phyloP scores from a whole-genome alignment of 2,329 filamentous ascomycete species.

The Phyllosticta capitalensis region DNA sequence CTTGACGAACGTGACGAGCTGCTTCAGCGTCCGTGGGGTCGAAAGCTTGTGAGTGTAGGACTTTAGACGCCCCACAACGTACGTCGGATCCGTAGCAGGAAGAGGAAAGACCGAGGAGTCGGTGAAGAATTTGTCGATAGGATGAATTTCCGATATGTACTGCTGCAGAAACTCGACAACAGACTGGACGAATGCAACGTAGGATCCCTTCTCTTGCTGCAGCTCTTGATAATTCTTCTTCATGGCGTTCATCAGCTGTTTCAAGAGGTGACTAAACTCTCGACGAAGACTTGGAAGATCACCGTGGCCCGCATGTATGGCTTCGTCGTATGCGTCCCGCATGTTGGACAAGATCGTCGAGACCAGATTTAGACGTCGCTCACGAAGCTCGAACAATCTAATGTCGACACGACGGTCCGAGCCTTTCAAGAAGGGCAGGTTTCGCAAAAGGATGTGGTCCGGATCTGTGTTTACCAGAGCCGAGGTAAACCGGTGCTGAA shows the following conservation, averaged over 20 bases:
- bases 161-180: slow-evolving; percentile 52
- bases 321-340: slow-evolving; percentile 33
- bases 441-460: slow-evolving; percentile 41
- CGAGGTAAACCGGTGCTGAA: slow-evolving; percentile 49
- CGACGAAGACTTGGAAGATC: slow-evolving; percentile 27
- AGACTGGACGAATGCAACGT: slow-evolving; percentile 53
- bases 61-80: slow-evolving; percentile 52
- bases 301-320: slow-evolving; percentile 2
- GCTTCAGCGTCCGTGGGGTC: slow-evolving; percentile 40
- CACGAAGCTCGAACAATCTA: slow-evolving; percentile 42
- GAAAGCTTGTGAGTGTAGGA: slow-evolving; percentile 47
- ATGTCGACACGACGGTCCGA: slow-evolving; percentile 35
- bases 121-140: slow-evolving; percentile 50
- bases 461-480: slow-evolving; percentile 41
- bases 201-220: slow-evolving; percentile 39
- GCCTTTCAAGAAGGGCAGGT: slow-evolving; percentile 44
- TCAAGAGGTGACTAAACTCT: slow-evolving; percentile 43
- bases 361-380: slow-evolving; percentile 46
- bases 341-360: slow-evolving; percentile 51
- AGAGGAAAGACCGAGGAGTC: slow-evolving; percentile 52
- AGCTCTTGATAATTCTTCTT: slow-evolving; percentile 51
- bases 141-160: slow-evolving; percentile 47
- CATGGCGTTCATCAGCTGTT: slow-evolving; percentile 51
- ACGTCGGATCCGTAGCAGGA: slow-evolving; percentile 50
- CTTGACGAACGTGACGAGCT: slow-evolving; percentile 50